Base-by-base conservation (phyloP, 139 green algal species). In the Coccomyxa sp. region DNA sequence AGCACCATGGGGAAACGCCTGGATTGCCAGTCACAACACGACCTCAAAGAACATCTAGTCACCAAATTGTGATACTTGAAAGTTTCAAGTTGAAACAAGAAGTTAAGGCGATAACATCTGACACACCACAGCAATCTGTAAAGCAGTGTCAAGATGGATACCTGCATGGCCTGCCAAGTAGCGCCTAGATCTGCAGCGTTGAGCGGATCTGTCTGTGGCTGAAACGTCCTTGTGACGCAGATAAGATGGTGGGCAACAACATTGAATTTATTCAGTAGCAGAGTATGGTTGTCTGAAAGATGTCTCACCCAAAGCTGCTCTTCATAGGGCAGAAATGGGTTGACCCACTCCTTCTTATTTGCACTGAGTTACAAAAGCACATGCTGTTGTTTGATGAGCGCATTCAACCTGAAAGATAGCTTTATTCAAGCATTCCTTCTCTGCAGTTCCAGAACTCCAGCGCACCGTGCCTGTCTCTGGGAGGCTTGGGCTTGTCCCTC, bases 181-280 rank as follows among this genome's bases (percentile, higher is more conserved):
- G 92, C 93, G 1, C 75, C 90, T 76, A 95, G 80, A 86, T 96
- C 93, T 3, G 11, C 74, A 0, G 82, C 85, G 23, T 88, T 89
- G 30, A 98, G 82, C 14, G 90, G 90, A 21, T 93, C 88, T 23
- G 83, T 79, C 85, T 98, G 95, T 17, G 79, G 79, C 82, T 94
- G 82, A 77, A 95, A 98, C 10, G 89, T 68, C 0, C 86, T 67
- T 0, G 94, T 97, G n/a, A 97, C 89, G 12, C 95, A 90, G 27
- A 97, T 80, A 23, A 87, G 67, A 82, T 95, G 92, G 78, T 92
- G 85, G 13, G 84, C 81, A 57, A 86, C 93, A 10, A 97, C 91
- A 27, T 95, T 95, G 84, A 95, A 97, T 80, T 97, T 97, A 88
- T 97, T 97, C 12, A 97, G 91, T 79, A 96, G 87, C n/a, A 94